Conservation (phyloP, 2,329 filamentous ascomycete species). For the Didymella pinodella region DNA sequence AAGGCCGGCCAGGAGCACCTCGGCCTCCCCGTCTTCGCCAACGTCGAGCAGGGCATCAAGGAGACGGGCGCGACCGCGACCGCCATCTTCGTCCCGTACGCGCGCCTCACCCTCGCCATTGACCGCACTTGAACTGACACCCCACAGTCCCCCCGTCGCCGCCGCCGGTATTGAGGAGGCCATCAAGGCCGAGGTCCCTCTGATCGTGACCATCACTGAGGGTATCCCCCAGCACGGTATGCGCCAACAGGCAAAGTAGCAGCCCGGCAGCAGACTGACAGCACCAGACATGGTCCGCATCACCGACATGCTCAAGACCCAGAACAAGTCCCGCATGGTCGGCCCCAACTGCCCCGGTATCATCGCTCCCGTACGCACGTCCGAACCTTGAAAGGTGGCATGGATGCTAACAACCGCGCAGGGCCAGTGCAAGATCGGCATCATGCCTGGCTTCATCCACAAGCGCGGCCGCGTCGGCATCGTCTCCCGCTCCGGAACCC, state of each 20-base stretch:
- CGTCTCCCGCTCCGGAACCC: constrained; percentile 95
- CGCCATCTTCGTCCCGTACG: constrained; percentile 94
- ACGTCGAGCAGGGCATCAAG: constrained; percentile 86
- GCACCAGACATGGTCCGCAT: constrained; percentile 94
- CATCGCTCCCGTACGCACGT: constrained; percentile 71
- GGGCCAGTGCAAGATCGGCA: constrained; percentile 99
- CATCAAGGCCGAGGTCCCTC: constrained; percentile 87
- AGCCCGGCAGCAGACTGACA: constrained; percentile 27
- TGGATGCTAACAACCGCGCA: constrained; percentile 37
- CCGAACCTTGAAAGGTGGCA: neutral
- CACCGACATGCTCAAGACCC: constrained; percentile 96
- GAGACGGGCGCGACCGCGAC: constrained; percentile 89
- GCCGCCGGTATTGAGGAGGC: constrained; percentile 97
- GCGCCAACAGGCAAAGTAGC: neutral
- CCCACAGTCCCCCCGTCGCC: constrained; percentile 79
- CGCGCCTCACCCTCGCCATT: constrained; percentile 14
- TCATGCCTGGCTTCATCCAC: constrained; percentile 99
- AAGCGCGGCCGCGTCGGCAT: constrained; percentile 99
- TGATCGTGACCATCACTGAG: constrained; percentile 97
- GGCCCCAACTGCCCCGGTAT: constrained; percentile 98
- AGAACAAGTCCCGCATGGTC: constrained; percentile 95
- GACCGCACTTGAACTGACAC: constrained; percentile 39
- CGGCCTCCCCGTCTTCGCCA: constrained; percentile 90
- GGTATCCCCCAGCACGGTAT: constrained; percentile 95
- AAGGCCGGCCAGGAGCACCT: constrained; percentile 93